Evolutionary conservation across 2,329 filamentous ascomycete species (phyloP), one percentile per base, ranked within the genome.

Genomic region (Simplicillium aogashimaense): DNA sequence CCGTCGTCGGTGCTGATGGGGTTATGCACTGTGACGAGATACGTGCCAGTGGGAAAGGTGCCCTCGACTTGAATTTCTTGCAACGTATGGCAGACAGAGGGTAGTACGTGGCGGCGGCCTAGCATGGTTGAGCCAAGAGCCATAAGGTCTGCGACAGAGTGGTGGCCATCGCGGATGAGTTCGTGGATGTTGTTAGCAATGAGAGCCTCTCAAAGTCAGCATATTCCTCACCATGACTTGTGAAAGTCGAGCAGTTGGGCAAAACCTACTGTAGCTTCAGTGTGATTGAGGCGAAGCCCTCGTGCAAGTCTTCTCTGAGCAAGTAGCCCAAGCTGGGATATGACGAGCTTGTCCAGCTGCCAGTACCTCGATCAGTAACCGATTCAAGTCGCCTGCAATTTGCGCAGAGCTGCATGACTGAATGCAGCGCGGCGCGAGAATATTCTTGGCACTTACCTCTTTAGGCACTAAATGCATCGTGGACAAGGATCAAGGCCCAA

Each of bases 81-180:
- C 34, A 97, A 76, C 3, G 86, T 88, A 33, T 76, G 72, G 43
- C 82, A 76, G 17, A 95, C 90, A 10, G 83, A 80, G 16, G 90
- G 88, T 34, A 87, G 71, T 44, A 97, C 90, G 61, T 97, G 90
- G 29, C 90, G 84, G 9, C 90, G 84, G 47, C 90, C 90, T 3
- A 97, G 83, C 81, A 97, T 89, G 40, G 85, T 90, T 52, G 86
- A 80, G 51, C 90, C 90, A 47, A 95, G 76, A 45, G 78, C 70
- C 89, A 97, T 97, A 57, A 97, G 85, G 60, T 95, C 88, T 31
- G 89, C 83, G 40, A 97, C 90, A 12, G 76, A 84, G 66, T 95
- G 86, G 50, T 83, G 80, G 57, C 90, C 90, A 90, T 97, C 90
- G 60, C 90, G 89, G 60, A 97, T 94, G 53, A 95, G 81, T 74